A percentile compares a stretch with the other conserved stretches of the same genome.
Evolutionary conservation across 1,284 basidiomycete genomes (phyloP).

Genomic region (Microbotryum violaceum): DNA sequence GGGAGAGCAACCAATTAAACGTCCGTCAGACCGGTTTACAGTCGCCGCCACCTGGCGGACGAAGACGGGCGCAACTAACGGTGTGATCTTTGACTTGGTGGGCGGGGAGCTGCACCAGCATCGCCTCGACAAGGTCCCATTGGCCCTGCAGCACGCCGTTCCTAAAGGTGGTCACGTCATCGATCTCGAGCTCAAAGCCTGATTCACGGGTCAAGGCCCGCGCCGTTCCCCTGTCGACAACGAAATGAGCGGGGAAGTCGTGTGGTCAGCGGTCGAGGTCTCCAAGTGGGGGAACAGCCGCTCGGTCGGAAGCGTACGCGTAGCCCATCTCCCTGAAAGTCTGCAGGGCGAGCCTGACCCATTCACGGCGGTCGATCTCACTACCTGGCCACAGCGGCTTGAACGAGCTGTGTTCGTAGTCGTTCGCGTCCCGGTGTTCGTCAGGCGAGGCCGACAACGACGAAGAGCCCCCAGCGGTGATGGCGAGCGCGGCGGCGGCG

Average conservation of each 20-base stretch:
- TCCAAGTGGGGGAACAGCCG: not conserved
- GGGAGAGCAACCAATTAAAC: slow-evolving; percentile 9
- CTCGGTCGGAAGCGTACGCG: slow-evolving; percentile 53
- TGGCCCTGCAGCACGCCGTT: slow-evolving; percentile 70
- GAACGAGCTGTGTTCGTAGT: slow-evolving; percentile 28
- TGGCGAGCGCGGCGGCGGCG: too few species aligned
- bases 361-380: slow-evolving; percentile 74
- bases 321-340: slow-evolving; percentile 88
- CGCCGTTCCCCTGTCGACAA: slow-evolving; percentile 66
- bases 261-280: too few species aligned
- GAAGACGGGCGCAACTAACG: slow-evolving; percentile 1
- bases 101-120: slow-evolving; percentile 49
- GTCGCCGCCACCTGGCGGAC: not conserved
- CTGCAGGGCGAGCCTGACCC: slow-evolving; percentile 83
- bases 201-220: slow-evolving; percentile 84
- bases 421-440: slow-evolving; percentile 8
- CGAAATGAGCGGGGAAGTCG: not conserved
- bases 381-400: slow-evolving; percentile 42
- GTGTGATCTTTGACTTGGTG: slow-evolving; percentile 29
- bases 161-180: slow-evolving; percentile 71
- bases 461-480: too few species aligned
- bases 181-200: slow-evolving; percentile 75
- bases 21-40: not conserved
- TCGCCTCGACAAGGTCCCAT: slow-evolving; percentile 72
- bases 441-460: too few species aligned